Percentiles rank a stretch among this genome's conserved stretches.
These are phyloP conservation scores for Sapria himalayana DNA, from an alignment of 345 rosid species.

Conservation along the genomic window DNA sequence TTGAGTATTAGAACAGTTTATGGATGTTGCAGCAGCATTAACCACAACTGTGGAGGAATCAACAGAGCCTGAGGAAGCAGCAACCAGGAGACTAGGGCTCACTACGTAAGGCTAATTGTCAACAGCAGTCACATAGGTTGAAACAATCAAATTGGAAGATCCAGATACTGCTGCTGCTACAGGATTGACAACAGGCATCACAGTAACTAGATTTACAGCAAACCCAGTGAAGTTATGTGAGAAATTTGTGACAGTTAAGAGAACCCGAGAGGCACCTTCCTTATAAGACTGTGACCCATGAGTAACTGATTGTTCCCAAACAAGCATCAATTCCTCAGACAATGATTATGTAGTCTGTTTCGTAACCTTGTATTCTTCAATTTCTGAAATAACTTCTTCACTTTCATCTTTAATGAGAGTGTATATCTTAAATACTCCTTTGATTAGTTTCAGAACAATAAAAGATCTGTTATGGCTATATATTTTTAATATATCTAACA, in stretches of 20 bases:
- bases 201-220: slow-evolving; percentile 44
- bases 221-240: slow-evolving; percentile 19
- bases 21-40: slow-evolving; percentile 20
- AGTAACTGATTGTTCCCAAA: slow-evolving; percentile 18
- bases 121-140: slow-evolving; percentile 15
- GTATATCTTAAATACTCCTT: too few relatives aligned
- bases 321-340: slow-evolving; percentile 85
- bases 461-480: too few relatives aligned
- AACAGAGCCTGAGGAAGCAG: slow-evolving; percentile 18
- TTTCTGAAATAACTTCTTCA: too few relatives aligned
- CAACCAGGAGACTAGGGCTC: slow-evolving; percentile 13
- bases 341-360: slow-evolving; percentile 89
- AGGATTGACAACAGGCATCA: slow-evolving; percentile 22
- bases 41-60: slow-evolving; percentile 12
- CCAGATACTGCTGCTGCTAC: slow-evolving; percentile 24
- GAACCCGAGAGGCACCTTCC: slow-evolving; percentile 25
- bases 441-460: too few relatives aligned
- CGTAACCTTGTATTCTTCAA: slow-evolving; percentile 83
- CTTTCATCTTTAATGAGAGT: too few relatives aligned
- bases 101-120: slow-evolving; percentile 12
- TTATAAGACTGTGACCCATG: slow-evolving; percentile 21
- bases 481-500: too few relatives aligned
- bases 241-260: slow-evolving; percentile 17
- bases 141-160: slow-evolving; percentile 20
- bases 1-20: too few relatives aligned